phyloP scores from a whole-genome alignment of 1,284 basidiomycete species.

The Moesziomyces antarcticus region DNA sequence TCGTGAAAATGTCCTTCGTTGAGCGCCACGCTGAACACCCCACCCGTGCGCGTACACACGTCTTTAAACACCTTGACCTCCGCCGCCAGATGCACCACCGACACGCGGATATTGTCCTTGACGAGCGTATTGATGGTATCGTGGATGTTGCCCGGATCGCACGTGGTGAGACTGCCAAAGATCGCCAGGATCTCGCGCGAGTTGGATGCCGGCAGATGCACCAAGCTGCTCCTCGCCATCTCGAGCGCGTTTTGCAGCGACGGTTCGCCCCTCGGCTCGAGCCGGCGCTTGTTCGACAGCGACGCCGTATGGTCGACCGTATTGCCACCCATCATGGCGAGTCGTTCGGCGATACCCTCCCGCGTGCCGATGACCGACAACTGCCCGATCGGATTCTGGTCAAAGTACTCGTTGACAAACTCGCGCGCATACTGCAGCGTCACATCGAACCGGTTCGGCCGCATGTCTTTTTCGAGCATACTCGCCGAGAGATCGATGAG shows the following conservation, averaged over 20 bases:
- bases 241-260: conserved; percentile 95
- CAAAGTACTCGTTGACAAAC: conserved; percentile 96
- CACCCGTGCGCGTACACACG: conserved; percentile 70
- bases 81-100: conserved; percentile 86
- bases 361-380: conserved; percentile 64
- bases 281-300: conserved; percentile 84
- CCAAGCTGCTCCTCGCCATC: conserved; percentile 74
- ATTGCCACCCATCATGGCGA: conserved; percentile 80
- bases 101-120: conserved; percentile 82
- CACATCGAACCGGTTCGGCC: conserved; percentile 82
- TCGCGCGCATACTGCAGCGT: conserved; percentile 81
- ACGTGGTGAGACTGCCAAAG: conserved; percentile 93
- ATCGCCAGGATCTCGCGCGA: conserved; percentile 93
- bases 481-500: conserved; percentile 88
- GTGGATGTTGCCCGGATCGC: conserved; percentile 96
- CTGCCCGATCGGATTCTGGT: conserved; percentile 99
- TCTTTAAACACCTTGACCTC: conserved; percentile 98
- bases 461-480: conserved; percentile 95
- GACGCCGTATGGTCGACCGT: conserved; percentile 90
- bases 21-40: conserved; percentile 80
- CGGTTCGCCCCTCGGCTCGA: conserved; percentile 91
- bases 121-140: conserved; percentile 86
- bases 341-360: conserved; percentile 63
- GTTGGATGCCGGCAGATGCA: conserved; percentile 90
- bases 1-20: conserved; percentile 98